Evolutionary conservation across 805 yeast genomes (phyloP).

Genomic region (Ogataea trehaloabstinens): DNA sequence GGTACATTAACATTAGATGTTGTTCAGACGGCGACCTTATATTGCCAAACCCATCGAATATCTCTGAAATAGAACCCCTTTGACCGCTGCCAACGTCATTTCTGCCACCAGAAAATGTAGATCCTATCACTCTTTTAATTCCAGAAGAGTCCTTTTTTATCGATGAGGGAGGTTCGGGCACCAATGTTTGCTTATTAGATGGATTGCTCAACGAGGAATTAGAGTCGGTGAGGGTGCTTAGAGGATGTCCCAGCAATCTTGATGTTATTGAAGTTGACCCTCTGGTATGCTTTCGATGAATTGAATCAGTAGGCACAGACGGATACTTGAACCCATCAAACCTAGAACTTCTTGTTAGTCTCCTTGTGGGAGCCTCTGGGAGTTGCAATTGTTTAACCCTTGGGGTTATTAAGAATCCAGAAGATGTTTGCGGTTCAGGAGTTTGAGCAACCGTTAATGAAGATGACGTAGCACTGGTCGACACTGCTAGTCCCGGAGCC

Average conservation of each 20-base stretch:
- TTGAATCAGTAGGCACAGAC: constrained; percentile 21
- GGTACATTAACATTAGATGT: constrained; percentile 46
- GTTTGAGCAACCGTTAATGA: constrained; percentile 18
- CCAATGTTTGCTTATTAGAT: constrained; percentile 6
- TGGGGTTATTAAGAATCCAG: constrained; percentile 37
- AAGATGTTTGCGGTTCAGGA: constrained; percentile 23
- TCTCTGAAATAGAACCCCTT: constrained; percentile 14
- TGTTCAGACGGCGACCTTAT: constrained; percentile 28
- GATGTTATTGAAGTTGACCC: constrained; percentile 30
- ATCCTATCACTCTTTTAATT: constrained; percentile 24
- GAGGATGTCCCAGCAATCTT: constrained; percentile 25
- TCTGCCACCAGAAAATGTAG: constrained; percentile 15
- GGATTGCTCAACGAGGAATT: constrained; percentile 17
- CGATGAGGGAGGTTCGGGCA: constrained; percentile 4
- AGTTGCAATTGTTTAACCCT: constrained; percentile 33
- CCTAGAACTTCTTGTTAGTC: constrained; percentile 27
- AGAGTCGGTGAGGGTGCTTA: constrained; percentile 24
- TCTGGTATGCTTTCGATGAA: constrained; percentile 25
- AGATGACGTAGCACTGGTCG: constrained; percentile 8
- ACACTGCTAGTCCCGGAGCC: constrained; percentile 5
- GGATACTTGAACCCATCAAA: constrained; percentile 27
- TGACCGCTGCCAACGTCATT: constrained; percentile 2
- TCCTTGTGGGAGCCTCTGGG: constrained; percentile 41
- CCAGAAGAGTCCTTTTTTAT: constrained; percentile 16
- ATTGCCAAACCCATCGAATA: constrained; percentile 11